A percentile compares a stretch with the other conserved stretches of the same genome.
These are phyloP conservation scores for Aspergillus clavatus DNA, from an alignment of 2,329 filamentous ascomycete genomes.

Conservation along the genomic window DNA sequence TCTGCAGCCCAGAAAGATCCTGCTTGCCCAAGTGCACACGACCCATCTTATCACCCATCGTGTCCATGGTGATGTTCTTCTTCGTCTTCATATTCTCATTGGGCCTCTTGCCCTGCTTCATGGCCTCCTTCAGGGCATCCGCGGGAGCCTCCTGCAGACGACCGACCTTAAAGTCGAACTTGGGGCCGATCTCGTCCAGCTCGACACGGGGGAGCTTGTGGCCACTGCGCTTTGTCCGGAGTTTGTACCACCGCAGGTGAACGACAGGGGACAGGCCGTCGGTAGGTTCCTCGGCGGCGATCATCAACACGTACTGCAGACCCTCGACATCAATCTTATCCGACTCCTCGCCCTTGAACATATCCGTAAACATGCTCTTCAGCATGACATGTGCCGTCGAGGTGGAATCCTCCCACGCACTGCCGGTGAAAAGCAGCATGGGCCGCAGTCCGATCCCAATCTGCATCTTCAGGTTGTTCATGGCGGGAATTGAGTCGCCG, in stretches of 20 bases:
- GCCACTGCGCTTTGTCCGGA: constrained; percentile 79
- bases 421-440: constrained; percentile 85
- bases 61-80: constrained; percentile 92
- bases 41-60: constrained; percentile 94
- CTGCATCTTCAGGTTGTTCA: constrained; percentile 55
- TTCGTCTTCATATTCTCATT: constrained; percentile 60
- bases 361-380: constrained; percentile 81
- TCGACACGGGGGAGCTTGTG: constrained; percentile 86
- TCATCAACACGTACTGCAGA: constrained; percentile 80
- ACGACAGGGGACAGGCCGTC: constrained; percentile 43
- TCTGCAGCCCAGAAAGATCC: constrained; percentile 81
- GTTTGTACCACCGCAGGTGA: constrained; percentile 74
- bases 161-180: constrained; percentile 86
- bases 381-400: constrained; percentile 75
- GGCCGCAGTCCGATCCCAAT: constrained; percentile 78
- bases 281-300: constrained; percentile 65
- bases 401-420: constrained; percentile 77
- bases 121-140: constrained; percentile 77
- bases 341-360: constrained; percentile 79
- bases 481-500: constrained; percentile 30
- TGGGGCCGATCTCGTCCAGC: constrained; percentile 89
- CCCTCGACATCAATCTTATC: constrained; percentile 91
- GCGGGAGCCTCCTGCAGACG: constrained; percentile 73
- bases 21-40: constrained; percentile 87
- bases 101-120: constrained; percentile 73